Conservation (phyloP, 176 grass and related monocot genomes). For the Pontederia paniculata region DNA sequence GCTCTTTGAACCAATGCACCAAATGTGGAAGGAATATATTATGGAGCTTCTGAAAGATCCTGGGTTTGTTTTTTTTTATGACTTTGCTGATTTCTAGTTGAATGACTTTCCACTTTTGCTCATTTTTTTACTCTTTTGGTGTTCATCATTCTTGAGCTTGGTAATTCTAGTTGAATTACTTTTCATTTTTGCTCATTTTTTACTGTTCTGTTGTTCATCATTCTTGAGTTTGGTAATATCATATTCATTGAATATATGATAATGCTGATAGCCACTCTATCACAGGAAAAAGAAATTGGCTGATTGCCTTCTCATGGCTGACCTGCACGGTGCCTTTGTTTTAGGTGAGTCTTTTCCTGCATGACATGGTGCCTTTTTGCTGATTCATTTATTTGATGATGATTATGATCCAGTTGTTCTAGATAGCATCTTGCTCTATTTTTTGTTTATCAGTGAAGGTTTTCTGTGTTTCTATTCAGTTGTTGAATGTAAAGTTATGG, state of each 20-base stretch:
- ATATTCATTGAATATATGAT: neutral
- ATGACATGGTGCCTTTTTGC: neutral
- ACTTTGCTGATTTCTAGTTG: neutral
- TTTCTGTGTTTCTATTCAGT: conserved; percentile 36
- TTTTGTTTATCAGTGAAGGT: conserved; percentile 4
- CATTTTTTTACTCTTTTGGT: conserved; percentile 8
- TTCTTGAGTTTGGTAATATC: no score
- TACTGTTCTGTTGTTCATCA: no score
- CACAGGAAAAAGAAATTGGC: conserved; percentile 59
- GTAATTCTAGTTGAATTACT: no score
- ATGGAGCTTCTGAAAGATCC: conserved; percentile 39
- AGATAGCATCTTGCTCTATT: neutral
- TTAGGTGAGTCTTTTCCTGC: conserved; percentile 33
- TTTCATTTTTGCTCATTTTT: no score
- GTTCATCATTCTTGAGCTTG: neutral
- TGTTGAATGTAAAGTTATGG: conserved; percentile 49
- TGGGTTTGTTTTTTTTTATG: conserved; percentile 26
- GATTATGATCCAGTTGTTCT: neutral
- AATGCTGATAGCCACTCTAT: neutral
- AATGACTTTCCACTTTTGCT: conserved; percentile 3
- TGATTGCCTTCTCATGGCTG: conserved; percentile 58
- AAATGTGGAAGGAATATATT: conserved; percentile 84
- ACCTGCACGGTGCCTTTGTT: conserved; percentile 76
- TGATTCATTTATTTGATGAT: neutral
- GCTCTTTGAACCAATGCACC: conserved; percentile 79